phyloP scores from a whole-genome alignment of 352 stramenopile genomes.

The Phytophthora sp. region DNA sequence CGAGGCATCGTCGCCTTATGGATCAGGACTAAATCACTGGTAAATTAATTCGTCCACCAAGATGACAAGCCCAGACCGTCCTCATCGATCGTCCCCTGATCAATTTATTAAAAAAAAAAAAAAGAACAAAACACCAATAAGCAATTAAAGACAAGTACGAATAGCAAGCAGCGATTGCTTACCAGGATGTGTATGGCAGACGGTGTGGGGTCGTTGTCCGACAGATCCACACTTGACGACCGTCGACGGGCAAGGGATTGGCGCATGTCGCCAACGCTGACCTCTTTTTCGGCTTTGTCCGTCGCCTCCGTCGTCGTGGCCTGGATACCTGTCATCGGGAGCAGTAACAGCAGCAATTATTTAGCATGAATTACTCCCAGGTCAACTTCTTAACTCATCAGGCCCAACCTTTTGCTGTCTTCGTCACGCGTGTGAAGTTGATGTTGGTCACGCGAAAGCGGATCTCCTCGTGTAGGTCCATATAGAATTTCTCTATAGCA shows the following conservation, averaged over 20 bases:
- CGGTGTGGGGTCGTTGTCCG: conserved; percentile 80
- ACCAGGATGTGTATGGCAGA: conserved; percentile 87
- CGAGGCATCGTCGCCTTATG: conserved; percentile 25
- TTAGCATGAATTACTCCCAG: not conserved
- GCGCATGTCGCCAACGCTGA: conserved; percentile 67
- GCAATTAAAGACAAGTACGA: not conserved
- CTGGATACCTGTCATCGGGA: conserved; percentile 73
- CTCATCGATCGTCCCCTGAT: conserved; percentile 88
- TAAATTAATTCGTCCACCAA: conserved; percentile 69
- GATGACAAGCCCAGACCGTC: conserved; percentile 83
- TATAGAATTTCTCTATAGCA: conserved; percentile 86
- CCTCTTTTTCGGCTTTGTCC: conserved; percentile 60
- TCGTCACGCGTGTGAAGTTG: conserved; percentile 89
- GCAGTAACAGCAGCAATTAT: not conserved
- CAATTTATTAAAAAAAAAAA: conserved; percentile 1
- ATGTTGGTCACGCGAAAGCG: conserved; percentile 89
- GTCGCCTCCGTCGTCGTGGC: conserved; percentile 85
- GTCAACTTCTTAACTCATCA: no score
- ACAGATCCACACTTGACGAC: conserved; percentile 87
- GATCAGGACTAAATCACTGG: not conserved
- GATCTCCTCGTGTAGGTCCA: conserved; percentile 89
- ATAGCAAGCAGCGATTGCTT: conserved; percentile 17
- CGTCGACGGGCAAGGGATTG: conserved; percentile 71
- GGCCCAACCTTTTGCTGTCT: conserved; percentile 77
- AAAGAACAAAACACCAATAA: not conserved